Evolutionary conservation across 1,284 basidiomycete genomes (phyloP), one percentile per base, ranked within the genome.

Genomic region (Porodaedalea pini): DNA sequence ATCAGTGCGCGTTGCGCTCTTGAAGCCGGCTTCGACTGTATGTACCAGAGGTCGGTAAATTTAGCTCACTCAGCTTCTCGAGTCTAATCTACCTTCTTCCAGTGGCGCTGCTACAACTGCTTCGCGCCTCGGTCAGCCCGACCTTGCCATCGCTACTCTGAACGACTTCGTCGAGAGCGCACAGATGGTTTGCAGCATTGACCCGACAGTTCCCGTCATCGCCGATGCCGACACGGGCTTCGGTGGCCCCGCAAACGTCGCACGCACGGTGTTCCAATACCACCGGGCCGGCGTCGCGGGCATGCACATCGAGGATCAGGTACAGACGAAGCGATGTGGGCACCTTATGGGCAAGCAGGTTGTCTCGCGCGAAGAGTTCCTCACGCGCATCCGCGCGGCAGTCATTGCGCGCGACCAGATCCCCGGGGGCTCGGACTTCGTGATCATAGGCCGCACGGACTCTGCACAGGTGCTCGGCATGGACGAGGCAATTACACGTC

Each of bases 151-250:
- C 63, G 85, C 88, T 0, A 88, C 86, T n/a, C 69, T 90, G 64
- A 88, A 88, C 63, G 89, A 92, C 66, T 90, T 90, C 62, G 64
- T 60, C 19, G 62, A 75, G 67, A 76, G 74, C 58, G 81, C 81
- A 3, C 73, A 77, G 61, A 83, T 89, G 85, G 83, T 89, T 47
- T 85, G 83, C 68, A 74, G 81, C 52, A 64, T 90, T 39, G 74
- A 82, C 61, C 84, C 86, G 1, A 76, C 79, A 0, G 74, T 78
- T 0, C 87, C 87, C 0, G 82, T 92, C 31, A 91, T 91, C 61
- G 89, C 88, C 1, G 88, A 92, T 64, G 90, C 90, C 1, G 88
- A 92, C 66, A 90, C 88, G 44, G 89, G 88, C 3, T 92, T 90
- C 60, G 90, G 90, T 56, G 87, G 86, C 1, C 85, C 89, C 3